These are phyloP conservation scores for Moelleriella libera DNA, from an alignment of 2,329 filamentous ascomycete genomes.

Conservation along the genomic window DNA sequence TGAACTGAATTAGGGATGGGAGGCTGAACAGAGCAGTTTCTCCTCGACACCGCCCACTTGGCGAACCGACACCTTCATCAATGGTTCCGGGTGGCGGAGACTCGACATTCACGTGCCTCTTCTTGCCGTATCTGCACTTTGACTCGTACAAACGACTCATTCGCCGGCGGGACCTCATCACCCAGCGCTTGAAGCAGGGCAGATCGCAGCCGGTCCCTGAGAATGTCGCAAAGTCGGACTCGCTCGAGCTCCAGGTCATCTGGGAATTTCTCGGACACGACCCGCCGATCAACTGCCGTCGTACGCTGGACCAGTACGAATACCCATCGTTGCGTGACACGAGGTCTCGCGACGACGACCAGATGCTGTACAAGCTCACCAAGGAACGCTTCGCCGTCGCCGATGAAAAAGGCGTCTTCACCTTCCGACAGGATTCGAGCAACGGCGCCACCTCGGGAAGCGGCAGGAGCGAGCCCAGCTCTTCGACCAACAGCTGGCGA, in stretches of 20 bases:
- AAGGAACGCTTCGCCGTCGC: conserved; percentile 24
- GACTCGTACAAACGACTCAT: conserved; percentile 47
- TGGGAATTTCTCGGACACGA: conserved; percentile 50
- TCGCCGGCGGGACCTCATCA: conserved; percentile 38
- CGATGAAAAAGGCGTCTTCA: conserved; percentile 9
- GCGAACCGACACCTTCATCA: conserved; percentile 8
- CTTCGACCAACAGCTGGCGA: conserved; percentile 11
- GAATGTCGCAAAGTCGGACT: conserved; percentile 37
- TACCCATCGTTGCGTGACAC: conserved; percentile 49
- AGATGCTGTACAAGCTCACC: conserved; percentile 54
- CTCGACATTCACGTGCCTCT: conserved; percentile 31
- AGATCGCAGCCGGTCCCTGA: conserved; percentile 40
- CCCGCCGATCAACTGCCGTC: conserved; percentile 44
- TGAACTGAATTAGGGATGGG: neutral
- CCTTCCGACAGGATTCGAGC: conserved; percentile 16
- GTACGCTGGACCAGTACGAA: conserved; percentile 49
- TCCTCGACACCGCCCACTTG: conserved; percentile 18
- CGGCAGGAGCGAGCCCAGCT: conserved; percentile 11
- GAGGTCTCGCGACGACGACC: conserved; percentile 46
- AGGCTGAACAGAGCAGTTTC: conserved; percentile 12
- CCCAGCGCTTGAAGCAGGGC: conserved; percentile 35
- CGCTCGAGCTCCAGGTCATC: conserved; percentile 43
- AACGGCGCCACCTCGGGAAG: conserved; percentile 13
- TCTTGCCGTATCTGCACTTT: conserved; percentile 48
- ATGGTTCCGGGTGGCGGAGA: conserved; percentile 10